Base-by-base conservation (phyloP, 2,329 filamentous ascomycete species). In the Trichophyton schoenleinii region DNA sequence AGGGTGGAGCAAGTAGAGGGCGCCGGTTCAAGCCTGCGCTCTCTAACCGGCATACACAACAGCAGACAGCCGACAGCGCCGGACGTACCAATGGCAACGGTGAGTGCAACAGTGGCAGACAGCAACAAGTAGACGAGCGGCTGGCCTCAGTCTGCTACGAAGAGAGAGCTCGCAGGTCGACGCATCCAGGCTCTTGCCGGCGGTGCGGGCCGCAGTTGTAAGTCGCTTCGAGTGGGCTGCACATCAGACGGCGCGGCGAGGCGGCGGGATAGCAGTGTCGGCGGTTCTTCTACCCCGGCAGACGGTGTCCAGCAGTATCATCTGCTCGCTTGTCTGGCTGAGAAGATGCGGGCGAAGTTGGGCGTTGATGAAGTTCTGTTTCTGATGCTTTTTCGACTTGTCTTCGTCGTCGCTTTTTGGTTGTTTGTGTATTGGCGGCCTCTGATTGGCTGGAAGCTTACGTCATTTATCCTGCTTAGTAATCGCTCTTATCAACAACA, bases 151-250 rank as follows among this genome's bases (percentile, higher is more conserved):
- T 55, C 52, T 36, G 52, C 52, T 55, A 36, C 34, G 28, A 55
- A 55, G 25, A 55, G 31, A 15, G 49, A 55, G 25, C 49, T 55
- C 49, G 49, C 28, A 36, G 49, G 49, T 36, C 49, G 49, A 36
- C 49, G 31, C 49, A 55, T 55, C 49, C 49, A 55, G 49, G 8
- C 49, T 55, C 49, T 55, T 55, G 49, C 49, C 49, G 49, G 49
- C 49, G 49, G 49, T 34, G 49, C 49, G 25, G 49, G 49, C 49
- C 49, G 49, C 49, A 55, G 49, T 55, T 55, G 28, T 22, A 55
- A 8, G 28, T 28, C 28, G 18, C 28, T 55, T 55, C 15, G 28
- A 55, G 49, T 55, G 49, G 49, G 31, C 49, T 55, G 49, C 25
- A 55, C 49, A 55, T 55, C 49, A 55, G 49, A 55, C 25, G n/a